A percentile compares a stretch with the other conserved stretches of the same genome.
Conservation (phyloP, 1,284 basidiomycete genomes). For the Veloboletus limbatus region DNA sequence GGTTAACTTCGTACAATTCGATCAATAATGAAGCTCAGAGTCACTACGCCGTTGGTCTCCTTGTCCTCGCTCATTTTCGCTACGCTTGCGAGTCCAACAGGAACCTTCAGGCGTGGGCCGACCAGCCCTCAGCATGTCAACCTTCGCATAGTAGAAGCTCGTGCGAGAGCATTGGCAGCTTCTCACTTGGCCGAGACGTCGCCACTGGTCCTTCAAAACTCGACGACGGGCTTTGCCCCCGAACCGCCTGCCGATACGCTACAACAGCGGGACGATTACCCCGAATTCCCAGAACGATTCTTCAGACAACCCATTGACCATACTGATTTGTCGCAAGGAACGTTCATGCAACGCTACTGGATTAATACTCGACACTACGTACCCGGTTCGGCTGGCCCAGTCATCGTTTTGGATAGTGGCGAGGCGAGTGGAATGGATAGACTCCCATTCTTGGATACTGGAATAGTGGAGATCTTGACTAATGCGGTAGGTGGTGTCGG, state of each 20-base stretch:
- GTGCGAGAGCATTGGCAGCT: constrained; percentile 10
- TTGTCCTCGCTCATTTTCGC: constrained; percentile 14
- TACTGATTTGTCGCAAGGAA: constrained; percentile 50
- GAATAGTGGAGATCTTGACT: constrained; percentile 83
- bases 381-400: constrained; percentile 66
- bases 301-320: constrained; percentile 88
- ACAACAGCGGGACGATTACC: constrained; percentile 7
- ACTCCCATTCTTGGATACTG: constrained; percentile 72
- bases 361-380: constrained; percentile 82
- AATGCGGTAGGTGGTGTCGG: constrained; percentile 81
- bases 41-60: constrained; percentile 7
- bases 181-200: constrained; percentile 9
- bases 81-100: constrained; percentile 10
- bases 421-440: constrained; percentile 78
- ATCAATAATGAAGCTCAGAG: constrained; percentile 23
- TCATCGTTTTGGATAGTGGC: constrained; percentile 81
- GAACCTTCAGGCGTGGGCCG: constrained; percentile 15
- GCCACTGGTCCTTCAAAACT: constrained; percentile 26
- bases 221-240: constrained; percentile 1
- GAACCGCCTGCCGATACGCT: background rate
- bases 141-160: constrained; percentile 39
- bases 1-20: background rate
- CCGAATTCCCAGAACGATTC: constrained; percentile 58
- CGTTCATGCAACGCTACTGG: constrained; percentile 84
- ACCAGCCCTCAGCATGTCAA: constrained; percentile 42